Evolutionary conservation across 257 asterid genomes (phyloP).

Genomic region (Cynanchum wilfordii): DNA sequence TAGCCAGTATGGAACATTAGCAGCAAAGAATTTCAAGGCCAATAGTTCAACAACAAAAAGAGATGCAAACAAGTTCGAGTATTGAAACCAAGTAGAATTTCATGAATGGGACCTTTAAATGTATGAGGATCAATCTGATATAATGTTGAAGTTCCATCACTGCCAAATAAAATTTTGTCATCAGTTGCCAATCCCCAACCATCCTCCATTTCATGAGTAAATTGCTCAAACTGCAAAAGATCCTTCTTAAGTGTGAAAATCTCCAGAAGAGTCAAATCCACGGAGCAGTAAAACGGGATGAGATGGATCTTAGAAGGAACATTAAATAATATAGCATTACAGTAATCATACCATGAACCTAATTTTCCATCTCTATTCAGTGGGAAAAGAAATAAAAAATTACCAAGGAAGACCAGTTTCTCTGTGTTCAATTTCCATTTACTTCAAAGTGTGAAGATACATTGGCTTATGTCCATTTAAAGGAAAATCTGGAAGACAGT

Average conservation of each 20-base stretch:
- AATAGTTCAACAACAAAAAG: background rate
- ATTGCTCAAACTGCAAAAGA: slow-evolving; percentile 50
- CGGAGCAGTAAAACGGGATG: background rate
- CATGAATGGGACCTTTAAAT: slow-evolving; percentile 48
- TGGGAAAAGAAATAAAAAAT: background rate
- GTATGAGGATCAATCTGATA: slow-evolving; percentile 67
- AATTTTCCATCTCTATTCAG: background rate
- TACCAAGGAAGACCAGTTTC: background rate
- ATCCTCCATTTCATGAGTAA: slow-evolving; percentile 74
- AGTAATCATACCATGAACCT: background rate
- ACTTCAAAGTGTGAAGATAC: background rate
- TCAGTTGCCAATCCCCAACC: slow-evolving; percentile 99
- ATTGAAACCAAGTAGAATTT: slow-evolving; percentile 12
- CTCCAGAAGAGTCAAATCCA: slow-evolving; percentile 1
- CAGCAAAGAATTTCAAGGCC: background rate
- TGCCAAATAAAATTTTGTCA: slow-evolving; percentile 69
- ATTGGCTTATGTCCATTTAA: background rate
- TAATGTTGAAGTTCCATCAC: slow-evolving; percentile 86
- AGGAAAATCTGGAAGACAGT: slow-evolving; percentile 1
- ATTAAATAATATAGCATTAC: background rate
- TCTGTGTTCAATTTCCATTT: background rate
- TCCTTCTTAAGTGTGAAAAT: slow-evolving; percentile 8
- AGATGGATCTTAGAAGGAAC: background rate
- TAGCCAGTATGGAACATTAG: background rate
- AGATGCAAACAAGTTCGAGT: background rate